Evolutionary conservation across 2,329 filamentous ascomycete genomes (phyloP).

Genomic region (Phyllosticta capitalensis): DNA sequence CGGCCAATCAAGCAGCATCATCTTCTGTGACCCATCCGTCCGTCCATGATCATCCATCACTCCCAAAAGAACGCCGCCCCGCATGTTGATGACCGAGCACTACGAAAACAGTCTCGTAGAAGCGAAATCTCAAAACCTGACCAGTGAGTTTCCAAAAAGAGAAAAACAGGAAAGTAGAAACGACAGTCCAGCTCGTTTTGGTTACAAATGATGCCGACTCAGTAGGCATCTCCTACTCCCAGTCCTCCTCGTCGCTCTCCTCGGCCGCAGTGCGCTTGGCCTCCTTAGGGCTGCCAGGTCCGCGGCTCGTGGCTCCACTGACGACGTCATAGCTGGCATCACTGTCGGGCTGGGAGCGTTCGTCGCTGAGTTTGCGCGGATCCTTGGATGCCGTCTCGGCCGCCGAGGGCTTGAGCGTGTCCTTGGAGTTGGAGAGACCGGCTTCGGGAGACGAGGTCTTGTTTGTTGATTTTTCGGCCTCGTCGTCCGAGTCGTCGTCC

Average conservation of each 20-base stretch:
- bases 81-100: neutral
- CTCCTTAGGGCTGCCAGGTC: conserved; percentile 56
- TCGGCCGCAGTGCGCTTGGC: conserved; percentile 38
- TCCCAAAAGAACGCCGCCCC: neutral
- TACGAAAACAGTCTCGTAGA: neutral
- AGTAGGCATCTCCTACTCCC: conserved; percentile 47
- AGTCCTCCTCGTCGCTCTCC: conserved; percentile 66
- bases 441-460: conserved; percentile 12
- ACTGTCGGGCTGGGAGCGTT: conserved; percentile 79
- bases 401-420: conserved; percentile 29
- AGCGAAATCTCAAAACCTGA: neutral
- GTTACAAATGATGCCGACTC: neutral
- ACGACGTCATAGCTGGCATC: conserved; percentile 96
- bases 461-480: conserved; percentile 12
- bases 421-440: conserved; percentile 23
- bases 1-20: neutral
- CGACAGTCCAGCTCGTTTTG: neutral
- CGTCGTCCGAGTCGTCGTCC: conserved; percentile 50
- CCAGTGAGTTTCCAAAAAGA: neutral
- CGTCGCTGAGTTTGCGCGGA: conserved; percentile 55
- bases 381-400: conserved; percentile 17
- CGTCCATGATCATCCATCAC: neutral
- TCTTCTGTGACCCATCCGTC: neutral
- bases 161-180: neutral
- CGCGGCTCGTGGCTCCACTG: conserved; percentile 62